Evolutionary conservation across 306 rosid genomes (phyloP).

Genomic region (Luffa aegyptiaca): DNA sequence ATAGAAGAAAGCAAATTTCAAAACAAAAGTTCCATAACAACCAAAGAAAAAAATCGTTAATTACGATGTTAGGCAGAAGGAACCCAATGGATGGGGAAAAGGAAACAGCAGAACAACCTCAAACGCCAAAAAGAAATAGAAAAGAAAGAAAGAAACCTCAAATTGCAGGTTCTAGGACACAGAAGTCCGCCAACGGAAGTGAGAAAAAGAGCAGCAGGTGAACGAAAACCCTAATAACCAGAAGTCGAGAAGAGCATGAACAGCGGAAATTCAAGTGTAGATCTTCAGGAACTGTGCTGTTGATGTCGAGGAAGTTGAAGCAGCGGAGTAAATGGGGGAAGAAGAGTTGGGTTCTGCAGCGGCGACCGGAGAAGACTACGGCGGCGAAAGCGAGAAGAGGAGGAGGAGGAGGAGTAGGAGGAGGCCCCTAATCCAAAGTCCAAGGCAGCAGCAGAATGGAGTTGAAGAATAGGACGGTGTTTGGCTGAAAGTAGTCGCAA

Average conservation of each 20-base stretch:
- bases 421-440: not conserved
- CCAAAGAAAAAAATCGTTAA: not conserved
- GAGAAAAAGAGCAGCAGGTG: not conserved
- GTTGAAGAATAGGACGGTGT: not conserved
- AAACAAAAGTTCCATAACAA: not conserved
- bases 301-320: not conserved
- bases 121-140: not conserved
- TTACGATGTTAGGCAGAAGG: not conserved
- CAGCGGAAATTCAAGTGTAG: not conserved
- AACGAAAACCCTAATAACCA: conserved; percentile 1
- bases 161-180: not conserved
- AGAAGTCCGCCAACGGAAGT: not conserved
- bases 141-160: not conserved
- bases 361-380: not conserved
- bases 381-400: no score
- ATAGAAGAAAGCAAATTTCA: not conserved
- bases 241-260: not conserved
- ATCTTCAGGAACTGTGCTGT: not conserved
- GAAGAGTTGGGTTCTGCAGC: not conserved
- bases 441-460: not conserved
- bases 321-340: not conserved
- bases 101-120: not conserved
- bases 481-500: not conserved
- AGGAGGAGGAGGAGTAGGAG: no score
- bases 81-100: not conserved